phyloP scores from a whole-genome alignment of 2,329 filamentous ascomycete genomes.

The Akanthomyces uredinophilus region DNA sequence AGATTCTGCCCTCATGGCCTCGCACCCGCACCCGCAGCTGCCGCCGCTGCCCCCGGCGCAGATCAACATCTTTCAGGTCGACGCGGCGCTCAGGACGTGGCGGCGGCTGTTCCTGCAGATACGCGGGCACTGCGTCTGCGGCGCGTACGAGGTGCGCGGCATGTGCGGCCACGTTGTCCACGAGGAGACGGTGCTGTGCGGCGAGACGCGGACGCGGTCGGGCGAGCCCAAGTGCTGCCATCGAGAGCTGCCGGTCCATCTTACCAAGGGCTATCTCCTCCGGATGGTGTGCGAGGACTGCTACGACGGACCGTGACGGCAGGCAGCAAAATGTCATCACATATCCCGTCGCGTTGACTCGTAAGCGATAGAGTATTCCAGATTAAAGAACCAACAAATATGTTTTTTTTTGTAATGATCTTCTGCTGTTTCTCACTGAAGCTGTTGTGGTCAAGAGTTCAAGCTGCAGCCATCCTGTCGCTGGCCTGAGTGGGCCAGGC shows the following conservation, averaged over 20 bases:
- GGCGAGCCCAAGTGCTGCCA: neutral
- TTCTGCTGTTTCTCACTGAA: too few relatives aligned
- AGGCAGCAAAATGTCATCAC: too few relatives aligned
- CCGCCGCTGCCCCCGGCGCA: neutral
- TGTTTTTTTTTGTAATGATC: too few relatives aligned
- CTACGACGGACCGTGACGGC: neutral
- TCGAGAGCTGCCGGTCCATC: neutral
- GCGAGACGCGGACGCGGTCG: neutral
- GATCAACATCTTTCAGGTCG: neutral
- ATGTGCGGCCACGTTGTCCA: neutral
- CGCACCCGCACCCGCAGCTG: neutral
- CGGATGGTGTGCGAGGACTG: neutral
- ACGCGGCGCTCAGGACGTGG: neutral
- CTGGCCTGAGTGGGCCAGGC: slow-evolving; percentile 4
- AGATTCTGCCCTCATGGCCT: neutral
- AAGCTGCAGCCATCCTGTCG: neutral
- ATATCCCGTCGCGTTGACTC: too few relatives aligned
- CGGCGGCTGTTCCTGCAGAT: neutral
- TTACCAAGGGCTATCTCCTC: neutral
- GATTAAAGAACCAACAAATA: too few relatives aligned
- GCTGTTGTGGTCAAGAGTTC: too few relatives aligned
- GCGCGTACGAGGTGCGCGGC: neutral
- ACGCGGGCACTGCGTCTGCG: neutral
- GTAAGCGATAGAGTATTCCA: too few relatives aligned
- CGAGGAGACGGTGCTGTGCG: neutral